These are phyloP conservation scores for Aureobasidium sp. DNA, from an alignment of 2,329 filamentous ascomycete genomes.

Conservation along the genomic window DNA sequence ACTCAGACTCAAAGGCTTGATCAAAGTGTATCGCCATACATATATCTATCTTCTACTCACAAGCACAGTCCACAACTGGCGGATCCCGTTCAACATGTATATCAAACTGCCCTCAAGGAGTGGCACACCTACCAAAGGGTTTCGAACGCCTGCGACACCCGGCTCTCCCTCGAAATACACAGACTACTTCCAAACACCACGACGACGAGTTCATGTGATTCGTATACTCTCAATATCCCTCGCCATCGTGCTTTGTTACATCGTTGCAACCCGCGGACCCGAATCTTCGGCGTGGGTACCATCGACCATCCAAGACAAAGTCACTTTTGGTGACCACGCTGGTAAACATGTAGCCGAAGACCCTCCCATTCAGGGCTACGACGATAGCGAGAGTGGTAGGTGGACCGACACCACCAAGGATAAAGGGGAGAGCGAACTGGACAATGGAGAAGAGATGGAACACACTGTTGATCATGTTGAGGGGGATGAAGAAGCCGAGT, in stretches of 20 bases:
- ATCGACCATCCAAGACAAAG: conserved; percentile 4
- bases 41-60: not conserved
- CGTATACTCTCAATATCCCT: conserved; percentile 16
- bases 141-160: not conserved
- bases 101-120: not conserved
- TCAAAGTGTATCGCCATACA: not conserved
- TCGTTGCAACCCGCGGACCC: conserved; percentile 7
- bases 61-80: not conserved
- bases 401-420: conserved; percentile 5
- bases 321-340: not conserved
- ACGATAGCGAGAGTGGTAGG: not conserved
- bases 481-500: conserved; percentile 16
- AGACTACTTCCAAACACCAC: conserved; percentile 2
- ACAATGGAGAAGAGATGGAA: conserved; percentile 6
- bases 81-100: not conserved
- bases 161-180: conserved; percentile 10
- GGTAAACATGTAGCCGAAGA: not conserved
- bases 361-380: not conserved
- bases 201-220: conserved; percentile 15
- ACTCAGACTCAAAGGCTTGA: not conserved
- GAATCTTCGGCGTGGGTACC: conserved; percentile 4
- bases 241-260: conserved; percentile 11
- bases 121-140: not conserved
- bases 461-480: conserved; percentile 10
- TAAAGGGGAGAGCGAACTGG: not conserved